These are phyloP conservation scores for Harrya chromipes DNA, from an alignment of 768 basidiomycete genomes.

Conservation along the genomic window DNA sequence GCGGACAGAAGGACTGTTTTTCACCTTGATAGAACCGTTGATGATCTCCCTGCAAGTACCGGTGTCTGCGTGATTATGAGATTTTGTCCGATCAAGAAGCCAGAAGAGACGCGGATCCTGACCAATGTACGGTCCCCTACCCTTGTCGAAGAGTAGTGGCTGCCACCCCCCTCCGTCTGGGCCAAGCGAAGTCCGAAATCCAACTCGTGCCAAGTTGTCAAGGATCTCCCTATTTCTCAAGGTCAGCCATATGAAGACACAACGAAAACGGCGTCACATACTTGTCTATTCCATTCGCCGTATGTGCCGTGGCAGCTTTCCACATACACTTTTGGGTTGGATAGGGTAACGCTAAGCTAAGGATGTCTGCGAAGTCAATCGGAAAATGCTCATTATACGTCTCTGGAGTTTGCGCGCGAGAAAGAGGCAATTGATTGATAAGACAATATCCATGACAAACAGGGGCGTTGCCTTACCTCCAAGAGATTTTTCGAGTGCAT, in stretches of 20 bases:
- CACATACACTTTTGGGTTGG: constrained; percentile 16
- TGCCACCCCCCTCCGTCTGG: constrained; percentile 36
- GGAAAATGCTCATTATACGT: constrained; percentile 28
- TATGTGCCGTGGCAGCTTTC: background rate
- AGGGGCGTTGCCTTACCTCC: constrained; percentile 11
- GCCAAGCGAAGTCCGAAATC: constrained; percentile 39
- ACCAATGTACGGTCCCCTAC: constrained; percentile 42
- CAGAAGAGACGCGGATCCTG: background rate
- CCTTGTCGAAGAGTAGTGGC: constrained; percentile 27
- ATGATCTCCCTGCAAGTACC: constrained; percentile 45
- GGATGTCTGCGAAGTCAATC: constrained; percentile 24
- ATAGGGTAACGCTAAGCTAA: constrained; percentile 21
- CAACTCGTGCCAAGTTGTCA: constrained; percentile 33
- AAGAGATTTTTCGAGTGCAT: constrained; percentile 5
- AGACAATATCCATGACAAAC: background rate
- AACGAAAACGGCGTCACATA: background rate
- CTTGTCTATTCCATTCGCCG: constrained; percentile 23
- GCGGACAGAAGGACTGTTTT: constrained; percentile 32
- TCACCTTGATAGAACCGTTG: constrained; percentile 51
- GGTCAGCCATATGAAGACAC: background rate
- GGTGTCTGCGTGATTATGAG: constrained; percentile 22
- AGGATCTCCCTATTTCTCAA: constrained; percentile 35
- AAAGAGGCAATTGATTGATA: background rate
- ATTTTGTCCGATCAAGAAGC: background rate
- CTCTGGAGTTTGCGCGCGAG: constrained; percentile 6